phyloP scores from a whole-genome alignment of 805 yeast genomes.

The Candida ficus region DNA sequence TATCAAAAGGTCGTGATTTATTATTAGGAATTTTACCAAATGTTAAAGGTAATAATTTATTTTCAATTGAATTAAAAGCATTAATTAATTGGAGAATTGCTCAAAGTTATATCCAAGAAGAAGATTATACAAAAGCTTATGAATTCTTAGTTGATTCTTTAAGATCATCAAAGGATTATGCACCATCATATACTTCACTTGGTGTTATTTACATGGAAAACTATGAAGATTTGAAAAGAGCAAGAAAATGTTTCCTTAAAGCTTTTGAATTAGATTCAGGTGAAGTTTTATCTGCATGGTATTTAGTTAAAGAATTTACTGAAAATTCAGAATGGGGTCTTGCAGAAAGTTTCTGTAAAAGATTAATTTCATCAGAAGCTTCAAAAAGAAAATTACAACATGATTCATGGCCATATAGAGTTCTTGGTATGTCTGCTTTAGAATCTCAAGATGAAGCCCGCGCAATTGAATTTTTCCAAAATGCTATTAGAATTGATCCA shows the following conservation, averaged over 20 bases:
- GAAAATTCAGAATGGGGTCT: slow-evolving; percentile 72
- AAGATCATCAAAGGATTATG: slow-evolving; percentile 56
- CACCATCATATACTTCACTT: slow-evolving; percentile 77
- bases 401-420: slow-evolving; percentile 82
- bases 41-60: slow-evolving; percentile 46
- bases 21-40: slow-evolving; percentile 31
- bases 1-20: slow-evolving; percentile 45
- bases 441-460: slow-evolving; percentile 66
- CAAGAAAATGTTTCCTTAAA: slow-evolving; percentile 80
- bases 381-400: slow-evolving; percentile 44
- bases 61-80: slow-evolving; percentile 54
- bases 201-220: slow-evolving; percentile 66
- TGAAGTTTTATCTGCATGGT: slow-evolving; percentile 69
- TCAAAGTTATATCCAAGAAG: slow-evolving; percentile 42
- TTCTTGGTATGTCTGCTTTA: slow-evolving; percentile 72
- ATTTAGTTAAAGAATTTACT: slow-evolving; percentile 67
- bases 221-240: slow-evolving; percentile 57
- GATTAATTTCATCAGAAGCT: slow-evolving; percentile 60
- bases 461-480: slow-evolving; percentile 87
- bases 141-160: slow-evolving; percentile 55
- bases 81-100: slow-evolving; percentile 70
- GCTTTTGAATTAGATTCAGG: slow-evolving; percentile 84
- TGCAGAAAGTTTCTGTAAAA: slow-evolving; percentile 66
- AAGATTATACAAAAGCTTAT: slow-evolving; percentile 44
- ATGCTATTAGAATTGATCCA: slow-evolving; percentile 66